Conservation (phyloP, 2,329 filamentous ascomycete genomes). For the Colletotrichum sp. region DNA sequence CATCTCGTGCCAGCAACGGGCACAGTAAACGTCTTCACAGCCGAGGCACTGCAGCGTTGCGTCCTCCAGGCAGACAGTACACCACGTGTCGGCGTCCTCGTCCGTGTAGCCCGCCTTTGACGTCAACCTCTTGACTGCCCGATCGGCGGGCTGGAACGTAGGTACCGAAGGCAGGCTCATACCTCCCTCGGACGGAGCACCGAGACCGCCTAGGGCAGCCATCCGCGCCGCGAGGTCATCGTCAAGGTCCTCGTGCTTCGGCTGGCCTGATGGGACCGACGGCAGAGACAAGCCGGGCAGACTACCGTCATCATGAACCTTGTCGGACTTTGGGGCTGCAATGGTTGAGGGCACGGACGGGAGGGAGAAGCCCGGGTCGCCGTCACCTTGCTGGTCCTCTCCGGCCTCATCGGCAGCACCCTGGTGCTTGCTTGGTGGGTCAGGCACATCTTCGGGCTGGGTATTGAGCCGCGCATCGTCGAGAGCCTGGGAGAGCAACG, state of each 20-base stretch:
- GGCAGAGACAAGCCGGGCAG: conserved; percentile 45
- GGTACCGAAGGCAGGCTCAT: conserved; percentile 54
- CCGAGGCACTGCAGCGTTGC: conserved; percentile 75
- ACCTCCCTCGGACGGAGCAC: conserved; percentile 30
- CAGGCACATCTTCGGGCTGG: not conserved
- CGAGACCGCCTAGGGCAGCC: conserved; percentile 51
- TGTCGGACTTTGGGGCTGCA: conserved; percentile 26
- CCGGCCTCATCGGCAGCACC: not conserved
- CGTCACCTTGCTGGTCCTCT: conserved; percentile 15
- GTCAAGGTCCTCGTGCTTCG: conserved; percentile 45
- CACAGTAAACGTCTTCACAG: conserved; percentile 80
- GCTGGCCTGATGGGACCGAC: conserved; percentile 44
- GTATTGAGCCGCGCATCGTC: conserved; percentile 49
- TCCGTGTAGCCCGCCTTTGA: conserved; percentile 60
- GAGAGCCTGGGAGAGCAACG: conserved; percentile 49
- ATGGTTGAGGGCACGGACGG: conserved; percentile 45
- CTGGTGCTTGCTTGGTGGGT: not conserved
- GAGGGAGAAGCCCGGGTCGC: conserved; percentile 30
- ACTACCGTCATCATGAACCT: not conserved
- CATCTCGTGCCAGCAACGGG: conserved; percentile 81
- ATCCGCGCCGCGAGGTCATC: conserved; percentile 57
- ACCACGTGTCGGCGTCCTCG: conserved; percentile 79
- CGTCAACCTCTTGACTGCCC: conserved; percentile 41
- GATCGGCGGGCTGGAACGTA: conserved; percentile 51
- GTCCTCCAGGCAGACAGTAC: conserved; percentile 82